Percentiles rank a stretch among this genome's conserved stretches.
Evolutionary conservation across 768 basidiomycete species (phyloP).

Genomic region (Tephrocybe sp.): DNA sequence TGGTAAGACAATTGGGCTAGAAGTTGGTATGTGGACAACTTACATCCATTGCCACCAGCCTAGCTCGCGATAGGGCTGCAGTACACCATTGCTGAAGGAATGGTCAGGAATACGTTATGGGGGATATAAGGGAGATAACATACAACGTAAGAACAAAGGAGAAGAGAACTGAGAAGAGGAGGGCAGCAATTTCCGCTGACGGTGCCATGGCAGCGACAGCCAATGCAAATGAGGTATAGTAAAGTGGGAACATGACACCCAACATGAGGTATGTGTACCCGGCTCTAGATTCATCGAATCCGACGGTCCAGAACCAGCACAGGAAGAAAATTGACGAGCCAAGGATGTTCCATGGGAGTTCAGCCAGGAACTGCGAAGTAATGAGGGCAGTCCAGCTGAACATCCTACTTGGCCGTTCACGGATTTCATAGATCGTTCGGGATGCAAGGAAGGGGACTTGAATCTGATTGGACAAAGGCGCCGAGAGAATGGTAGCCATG

Average conservation of each 20-base stretch:
- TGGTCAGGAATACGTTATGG: neutral
- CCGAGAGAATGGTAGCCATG: slow-evolving; percentile 51
- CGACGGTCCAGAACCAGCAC: slow-evolving; percentile 76
- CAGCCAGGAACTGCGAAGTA: slow-evolving; percentile 53
- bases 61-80: slow-evolving; percentile 60
- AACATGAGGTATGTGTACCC: slow-evolving; percentile 59
- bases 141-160: slow-evolving; percentile 65
- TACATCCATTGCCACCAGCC: slow-evolving; percentile 79
- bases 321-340: slow-evolving; percentile 61
- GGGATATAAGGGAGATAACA: slow-evolving; percentile 23
- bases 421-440: slow-evolving; percentile 64
- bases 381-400: slow-evolving; percentile 64
- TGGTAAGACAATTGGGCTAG: neutral
- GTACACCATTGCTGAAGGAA: slow-evolving; percentile 51
- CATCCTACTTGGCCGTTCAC: slow-evolving; percentile 63
- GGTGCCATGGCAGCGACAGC: slow-evolving; percentile 62
- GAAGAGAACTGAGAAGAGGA: slow-evolving; percentile 58
- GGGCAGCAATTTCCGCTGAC: slow-evolving; percentile 54
- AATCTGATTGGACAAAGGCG: slow-evolving; percentile 59
- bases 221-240: slow-evolving; percentile 62
- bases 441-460: slow-evolving; percentile 60
- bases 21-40: neutral
- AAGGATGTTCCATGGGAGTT: slow-evolving; percentile 64
- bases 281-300: slow-evolving; percentile 48
- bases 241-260: slow-evolving; percentile 57